Base-by-base conservation (phyloP, 1,284 basidiomycete species). In the Tremellales sp. region DNA sequence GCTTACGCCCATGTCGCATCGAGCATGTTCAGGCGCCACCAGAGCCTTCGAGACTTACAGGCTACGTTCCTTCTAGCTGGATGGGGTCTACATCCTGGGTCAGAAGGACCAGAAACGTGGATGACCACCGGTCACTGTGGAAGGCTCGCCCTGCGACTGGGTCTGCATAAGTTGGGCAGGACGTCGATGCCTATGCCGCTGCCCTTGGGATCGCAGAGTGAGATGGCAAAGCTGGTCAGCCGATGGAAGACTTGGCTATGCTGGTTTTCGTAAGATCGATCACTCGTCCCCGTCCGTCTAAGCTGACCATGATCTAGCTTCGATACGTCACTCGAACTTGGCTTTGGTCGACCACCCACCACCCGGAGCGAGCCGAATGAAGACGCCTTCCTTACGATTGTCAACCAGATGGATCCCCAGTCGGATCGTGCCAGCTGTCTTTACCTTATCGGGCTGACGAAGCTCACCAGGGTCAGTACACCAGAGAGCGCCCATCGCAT, bases 271-370 rank as follows among this genome's bases (percentile, higher is more conserved):
- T 59, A 46, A 49, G 53, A 15, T n/a, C 23, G 8, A 22, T 40
- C 19, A 22, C 25, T n/a, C n/a, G n/a, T n/a, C n/a, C n/a, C n/a
- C n/a, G n/a, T n/a, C n/a, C n/a, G n/a, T 8, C 19, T 2, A 31
- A 3, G 26, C 51, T 45, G 23, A 53, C n/a, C 8, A 39, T 37
- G 7, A n/a, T n/a, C n/a, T 41, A 55, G 53, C 29, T 58, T 54
- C 44, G 58, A 60, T 44, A 50, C 54, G 11, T 53, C 54, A 21
- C 46, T 56, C 21, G 49, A 48, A 36, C 49, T 57, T 15, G 58
- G 58, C 3, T 60, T 56, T 44, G 58, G 58, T 35, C 39, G 58
- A 33, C 56, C 56, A 22, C 50, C 45, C 39, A 47, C 49, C n/a
- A 40, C 27, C 43, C 43, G 40, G 22, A 45, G 48, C 43, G 58